Evolutionary conservation across 2,329 filamentous ascomycete species (phyloP), one percentile per base, ranked within the genome.

Genomic region (Beauveria brongniartii): DNA sequence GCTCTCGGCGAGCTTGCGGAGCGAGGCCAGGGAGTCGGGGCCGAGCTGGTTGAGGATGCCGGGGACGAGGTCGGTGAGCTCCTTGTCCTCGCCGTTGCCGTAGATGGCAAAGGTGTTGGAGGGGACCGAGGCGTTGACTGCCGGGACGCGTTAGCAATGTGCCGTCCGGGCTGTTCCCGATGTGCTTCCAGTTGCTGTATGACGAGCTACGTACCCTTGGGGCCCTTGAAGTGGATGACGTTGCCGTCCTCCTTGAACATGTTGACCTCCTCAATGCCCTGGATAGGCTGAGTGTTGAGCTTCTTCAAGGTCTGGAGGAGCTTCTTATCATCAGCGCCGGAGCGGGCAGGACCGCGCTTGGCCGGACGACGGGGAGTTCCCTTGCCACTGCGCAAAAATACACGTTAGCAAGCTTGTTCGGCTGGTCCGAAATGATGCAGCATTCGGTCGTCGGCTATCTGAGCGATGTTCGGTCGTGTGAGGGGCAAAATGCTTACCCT

Each of bases 231-330:
- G 86, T 99, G 94, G 74, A 99, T 97, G 78, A 99, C 94, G 79
- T 99, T 99, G 78, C 94, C 94, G 77, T 99, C 94, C 76, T 90
- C 89, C 90, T 99, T 99, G 89, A 99, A 99, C 94, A 99, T 99
- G 89, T 99, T 99, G 78, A 99, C 94, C 84, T 99, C 94, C 87
- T 99, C 94, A 72, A 99, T 99, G 68, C 90, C 91, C 83, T 96
- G 92, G 80, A 99, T 97, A 73, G 94, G 94, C 86, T 99, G 94
- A 63, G 96, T 93, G 81, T 97, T 97, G 78, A 99, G 87, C 89
- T 99, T 99, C 90, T 99, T 99, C 69, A 99, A 85, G 65, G 91
- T 82, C 65, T 88, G 86, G 83, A 99, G 94, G 67, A 99, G 91
- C 87, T 99, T 99, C 91, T 97, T 97, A 88, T 99, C 94, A 77